phyloP scores from a whole-genome alignment of 768 basidiomycete species.

The Hemileccinum impolitum region DNA sequence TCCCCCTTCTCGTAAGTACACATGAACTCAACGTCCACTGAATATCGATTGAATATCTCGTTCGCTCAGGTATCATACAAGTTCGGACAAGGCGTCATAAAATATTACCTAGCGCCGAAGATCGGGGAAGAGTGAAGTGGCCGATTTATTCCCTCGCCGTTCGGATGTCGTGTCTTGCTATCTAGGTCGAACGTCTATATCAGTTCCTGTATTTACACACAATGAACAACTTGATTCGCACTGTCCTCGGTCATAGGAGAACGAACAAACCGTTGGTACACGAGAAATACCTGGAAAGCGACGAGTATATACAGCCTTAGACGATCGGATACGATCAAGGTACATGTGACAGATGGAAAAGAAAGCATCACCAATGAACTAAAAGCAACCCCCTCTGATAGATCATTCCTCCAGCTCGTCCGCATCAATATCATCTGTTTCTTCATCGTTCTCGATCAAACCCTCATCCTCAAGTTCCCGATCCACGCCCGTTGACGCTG shows the following conservation, averaged over 20 bases:
- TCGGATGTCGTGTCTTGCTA: conserved; percentile 12
- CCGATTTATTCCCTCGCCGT: conserved; percentile 7
- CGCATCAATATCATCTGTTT: conserved; percentile 7
- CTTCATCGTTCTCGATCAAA: conserved; percentile 6
- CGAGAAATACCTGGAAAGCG: conserved; percentile 5
- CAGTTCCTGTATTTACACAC: conserved; percentile 14
- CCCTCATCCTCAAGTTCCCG: conserved; percentile 1
- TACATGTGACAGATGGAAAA: conserved; percentile 1
- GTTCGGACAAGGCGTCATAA: conserved; percentile 84
- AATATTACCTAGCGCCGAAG: conserved; percentile 96
- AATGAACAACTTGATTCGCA: not conserved
- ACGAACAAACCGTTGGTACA: not conserved
- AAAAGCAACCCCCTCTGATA: not conserved
- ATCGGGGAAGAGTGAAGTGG: conserved; percentile 72
- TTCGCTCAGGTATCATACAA: conserved; percentile 73
- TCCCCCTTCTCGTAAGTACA: conserved; percentile 72
- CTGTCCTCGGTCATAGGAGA: too few species aligned
- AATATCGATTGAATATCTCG: not conserved
- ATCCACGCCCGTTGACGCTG: not conserved
- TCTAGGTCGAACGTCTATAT: conserved; percentile 8
- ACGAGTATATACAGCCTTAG: conserved; percentile 13
- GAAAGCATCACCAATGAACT: conserved; percentile 14
- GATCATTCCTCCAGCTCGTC: conserved; percentile 17
- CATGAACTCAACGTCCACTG: not conserved
- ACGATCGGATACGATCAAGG: conserved; percentile 1